Conservation (phyloP, 345 rosid genomes). For the Schrenkiella parvula region DNA sequence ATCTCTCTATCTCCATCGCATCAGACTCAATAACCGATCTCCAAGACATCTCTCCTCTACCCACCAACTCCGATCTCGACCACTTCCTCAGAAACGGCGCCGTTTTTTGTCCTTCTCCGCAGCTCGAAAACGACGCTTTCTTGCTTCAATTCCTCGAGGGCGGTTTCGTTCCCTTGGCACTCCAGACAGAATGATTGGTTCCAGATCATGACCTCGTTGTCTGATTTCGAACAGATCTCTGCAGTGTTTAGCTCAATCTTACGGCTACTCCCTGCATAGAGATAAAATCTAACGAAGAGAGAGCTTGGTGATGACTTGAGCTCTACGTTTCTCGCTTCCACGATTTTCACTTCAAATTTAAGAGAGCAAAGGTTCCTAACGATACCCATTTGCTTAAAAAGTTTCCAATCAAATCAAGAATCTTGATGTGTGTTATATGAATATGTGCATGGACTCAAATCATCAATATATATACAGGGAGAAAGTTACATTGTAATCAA, state of each 20-base stretch:
- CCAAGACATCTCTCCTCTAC: conserved; percentile 47
- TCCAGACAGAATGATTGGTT: conserved; percentile 54
- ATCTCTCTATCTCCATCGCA: conserved; percentile 24
- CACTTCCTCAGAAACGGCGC: conserved; percentile 33
- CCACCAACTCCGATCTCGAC: conserved; percentile 49
- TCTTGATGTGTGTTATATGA: neutral
- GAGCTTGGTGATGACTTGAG: conserved; percentile 26
- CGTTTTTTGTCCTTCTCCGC: conserved; percentile 43
- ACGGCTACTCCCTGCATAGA: conserved; percentile 47
- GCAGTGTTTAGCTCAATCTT: conserved; percentile 46
- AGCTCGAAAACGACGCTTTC: conserved; percentile 57
- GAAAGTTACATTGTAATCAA: conserved; percentile 12
- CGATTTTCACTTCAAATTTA: conserved; percentile 47
- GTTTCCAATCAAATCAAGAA: neutral
- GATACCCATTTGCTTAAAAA: conserved; percentile 32
- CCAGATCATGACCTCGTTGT: conserved; percentile 35
- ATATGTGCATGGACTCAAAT: conserved; percentile 25
- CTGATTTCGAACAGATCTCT: conserved; percentile 38
- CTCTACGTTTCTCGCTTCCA: conserved; percentile 60
- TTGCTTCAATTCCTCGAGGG: conserved; percentile 42
- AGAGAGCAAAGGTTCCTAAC: conserved; percentile 29
- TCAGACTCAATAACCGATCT: conserved; percentile 20
- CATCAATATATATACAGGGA: neutral
- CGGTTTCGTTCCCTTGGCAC: conserved; percentile 52
- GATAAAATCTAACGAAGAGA: conserved; percentile 64